These are phyloP conservation scores for Anisodus acutangulus DNA, from an alignment of 257 asterid species.

Conservation along the genomic window DNA sequence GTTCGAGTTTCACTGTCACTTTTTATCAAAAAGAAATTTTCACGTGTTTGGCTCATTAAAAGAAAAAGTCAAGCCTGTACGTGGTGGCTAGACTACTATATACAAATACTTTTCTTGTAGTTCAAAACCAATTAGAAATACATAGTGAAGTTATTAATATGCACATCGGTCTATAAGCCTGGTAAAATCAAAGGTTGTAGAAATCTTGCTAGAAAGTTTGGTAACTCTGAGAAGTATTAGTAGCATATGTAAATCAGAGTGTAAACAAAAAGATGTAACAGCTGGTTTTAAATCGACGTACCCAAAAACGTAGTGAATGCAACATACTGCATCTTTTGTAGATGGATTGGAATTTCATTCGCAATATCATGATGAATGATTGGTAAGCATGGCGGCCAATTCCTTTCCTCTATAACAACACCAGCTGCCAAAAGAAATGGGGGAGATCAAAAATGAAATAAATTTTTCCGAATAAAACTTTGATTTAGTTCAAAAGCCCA, in stretches of 20 bases:
- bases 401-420: conserved; percentile 75
- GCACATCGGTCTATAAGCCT: not conserved
- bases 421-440: conserved; percentile 58
- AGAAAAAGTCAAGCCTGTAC: too few relatives aligned
- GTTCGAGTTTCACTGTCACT: not conserved
- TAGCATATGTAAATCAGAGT: not conserved
- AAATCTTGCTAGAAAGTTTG: not conserved
- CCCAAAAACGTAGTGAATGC: too few relatives aligned
- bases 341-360: too few relatives aligned
- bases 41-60: too few relatives aligned
- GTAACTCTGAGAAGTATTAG: not conserved
- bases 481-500: not conserved
- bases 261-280: too few relatives aligned
- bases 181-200: not conserved
- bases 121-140: too few relatives aligned
- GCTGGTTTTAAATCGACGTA: too few relatives aligned
- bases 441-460: not conserved
- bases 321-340: too few relatives aligned
- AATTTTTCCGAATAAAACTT: not conserved
- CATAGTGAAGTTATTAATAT: conserved; percentile 7
- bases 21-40: not conserved
- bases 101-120: too few relatives aligned
- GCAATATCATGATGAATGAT: conserved; percentile 48
- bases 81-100: too few relatives aligned
- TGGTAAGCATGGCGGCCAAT: conserved; percentile 88